Conservation (phyloP, 805 yeast genomes). For the Maudiozyma turicensis region DNA sequence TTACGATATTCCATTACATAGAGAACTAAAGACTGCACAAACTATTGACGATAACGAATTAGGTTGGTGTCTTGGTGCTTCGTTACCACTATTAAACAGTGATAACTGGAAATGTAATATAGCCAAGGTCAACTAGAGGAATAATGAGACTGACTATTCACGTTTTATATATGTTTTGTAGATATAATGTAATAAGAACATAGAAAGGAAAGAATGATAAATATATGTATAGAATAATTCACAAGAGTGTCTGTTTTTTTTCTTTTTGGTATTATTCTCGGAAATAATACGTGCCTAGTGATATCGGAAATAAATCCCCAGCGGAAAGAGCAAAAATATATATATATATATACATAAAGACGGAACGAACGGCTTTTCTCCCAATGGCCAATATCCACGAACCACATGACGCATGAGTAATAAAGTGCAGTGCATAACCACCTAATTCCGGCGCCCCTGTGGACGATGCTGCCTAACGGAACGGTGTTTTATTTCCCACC, state of each 20-base stretch:
- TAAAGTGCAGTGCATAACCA: no score
- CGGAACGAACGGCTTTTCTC: no score
- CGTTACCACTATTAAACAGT: conserved; percentile 74
- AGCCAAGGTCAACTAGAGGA: background rate
- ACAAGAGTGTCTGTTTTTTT: background rate
- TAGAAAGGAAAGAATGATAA: background rate
- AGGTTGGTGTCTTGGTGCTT: conserved; percentile 99
- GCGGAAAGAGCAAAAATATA: no score
- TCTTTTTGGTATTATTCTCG: no score
- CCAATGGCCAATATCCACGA: no score
- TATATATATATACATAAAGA: no score
- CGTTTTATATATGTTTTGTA: background rate
- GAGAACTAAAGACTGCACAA: conserved; percentile 90
- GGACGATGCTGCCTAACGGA: no score
- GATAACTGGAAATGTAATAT: conserved; percentile 60
- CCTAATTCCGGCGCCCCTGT: no score
- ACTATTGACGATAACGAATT: conserved; percentile 81
- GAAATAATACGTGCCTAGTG: no score
- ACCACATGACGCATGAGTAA: no score
- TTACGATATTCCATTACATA: conserved; percentile 80
- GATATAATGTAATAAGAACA: background rate
- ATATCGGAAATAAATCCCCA: no score
- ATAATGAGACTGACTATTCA: background rate
- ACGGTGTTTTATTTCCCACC: no score
- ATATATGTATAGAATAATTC: background rate